These are phyloP conservation scores for Populus alba DNA, from an alignment of 345 rosid species.

Conservation along the genomic window DNA sequence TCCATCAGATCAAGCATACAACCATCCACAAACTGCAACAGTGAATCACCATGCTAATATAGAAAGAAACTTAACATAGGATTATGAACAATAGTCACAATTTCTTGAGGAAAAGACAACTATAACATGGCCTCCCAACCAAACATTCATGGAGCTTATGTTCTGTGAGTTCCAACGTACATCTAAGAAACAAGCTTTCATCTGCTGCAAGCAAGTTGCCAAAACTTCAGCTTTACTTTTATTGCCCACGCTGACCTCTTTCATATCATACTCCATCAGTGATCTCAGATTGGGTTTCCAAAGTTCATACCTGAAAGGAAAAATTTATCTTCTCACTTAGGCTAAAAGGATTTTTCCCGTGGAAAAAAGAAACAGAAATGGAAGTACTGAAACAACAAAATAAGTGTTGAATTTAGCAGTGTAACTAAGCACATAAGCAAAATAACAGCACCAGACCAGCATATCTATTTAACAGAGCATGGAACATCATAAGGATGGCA, in stretches of 20 bases:
- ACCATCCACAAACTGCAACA: too few species aligned
- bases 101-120: neutral
- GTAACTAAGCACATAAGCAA: too few species aligned
- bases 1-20: too few species aligned
- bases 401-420: neutral
- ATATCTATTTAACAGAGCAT: neutral
- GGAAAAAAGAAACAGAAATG: too few species aligned
- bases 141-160: neutral
- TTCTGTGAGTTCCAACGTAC: constrained; percentile 42
- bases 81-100: too few species aligned
- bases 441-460: constrained; percentile 5
- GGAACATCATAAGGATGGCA: neutral
- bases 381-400: neutral
- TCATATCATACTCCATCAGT: constrained; percentile 91
- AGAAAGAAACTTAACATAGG: too few species aligned
- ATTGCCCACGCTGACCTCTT: constrained; percentile 79
- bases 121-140: neutral
- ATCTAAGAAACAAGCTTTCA: constrained; percentile 96
- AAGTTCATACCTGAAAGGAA: constrained; percentile 67
- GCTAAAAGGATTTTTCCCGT: too few species aligned
- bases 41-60: too few species aligned
- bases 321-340: neutral
- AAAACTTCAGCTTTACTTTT: constrained; percentile 84
- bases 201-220: constrained; percentile 82
- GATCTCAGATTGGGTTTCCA: constrained; percentile 99